A percentile compares a stretch with the other conserved stretches of the same genome.
phyloP scores from a whole-genome alignment of 257 asterid species.

The Fraxinus quadrangulata region DNA sequence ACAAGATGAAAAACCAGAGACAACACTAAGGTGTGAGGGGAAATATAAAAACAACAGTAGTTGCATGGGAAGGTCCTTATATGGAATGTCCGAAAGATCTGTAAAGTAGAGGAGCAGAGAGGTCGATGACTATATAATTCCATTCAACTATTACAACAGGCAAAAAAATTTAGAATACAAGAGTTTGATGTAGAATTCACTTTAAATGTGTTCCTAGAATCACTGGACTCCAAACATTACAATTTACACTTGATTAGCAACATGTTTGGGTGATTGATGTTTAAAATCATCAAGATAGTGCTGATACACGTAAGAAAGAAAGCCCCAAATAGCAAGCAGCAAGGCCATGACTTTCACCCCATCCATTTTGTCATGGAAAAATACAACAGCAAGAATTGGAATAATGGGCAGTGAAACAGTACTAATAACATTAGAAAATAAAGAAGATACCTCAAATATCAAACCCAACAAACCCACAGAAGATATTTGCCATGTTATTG shows the following conservation, averaged over 20 bases:
- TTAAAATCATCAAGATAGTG: slow-evolving; percentile 42
- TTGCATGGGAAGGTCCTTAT: no score
- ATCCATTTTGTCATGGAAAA: slow-evolving; percentile 46
- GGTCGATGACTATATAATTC: no score
- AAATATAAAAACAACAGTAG: no score
- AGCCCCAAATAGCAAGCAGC: slow-evolving; percentile 60
- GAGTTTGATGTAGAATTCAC: not conserved
- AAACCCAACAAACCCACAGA: slow-evolving; percentile 40
- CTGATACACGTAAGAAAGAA: slow-evolving; percentile 51
- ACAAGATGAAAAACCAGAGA: no score
- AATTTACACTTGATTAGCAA: not conserved
- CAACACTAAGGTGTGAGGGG: no score
- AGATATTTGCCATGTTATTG: slow-evolving; percentile 44
- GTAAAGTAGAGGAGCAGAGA: no score
- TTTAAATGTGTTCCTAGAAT: not conserved
- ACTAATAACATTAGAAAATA: slow-evolving; percentile 53
- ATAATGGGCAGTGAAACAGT: slow-evolving; percentile 41
- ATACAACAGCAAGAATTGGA: slow-evolving; percentile 45
- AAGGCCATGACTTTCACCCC: slow-evolving; percentile 43
- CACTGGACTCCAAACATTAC: not conserved
- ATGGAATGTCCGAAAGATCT: no score
- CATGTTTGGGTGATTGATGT: not conserved
- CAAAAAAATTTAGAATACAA: no score
- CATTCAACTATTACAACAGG: not conserved
- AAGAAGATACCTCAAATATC: slow-evolving; percentile 42